Evolutionary conservation across 2,329 filamentous ascomycete species (phyloP), one percentile per base, ranked within the genome.

Genomic region (Exophiala alcalophila): DNA sequence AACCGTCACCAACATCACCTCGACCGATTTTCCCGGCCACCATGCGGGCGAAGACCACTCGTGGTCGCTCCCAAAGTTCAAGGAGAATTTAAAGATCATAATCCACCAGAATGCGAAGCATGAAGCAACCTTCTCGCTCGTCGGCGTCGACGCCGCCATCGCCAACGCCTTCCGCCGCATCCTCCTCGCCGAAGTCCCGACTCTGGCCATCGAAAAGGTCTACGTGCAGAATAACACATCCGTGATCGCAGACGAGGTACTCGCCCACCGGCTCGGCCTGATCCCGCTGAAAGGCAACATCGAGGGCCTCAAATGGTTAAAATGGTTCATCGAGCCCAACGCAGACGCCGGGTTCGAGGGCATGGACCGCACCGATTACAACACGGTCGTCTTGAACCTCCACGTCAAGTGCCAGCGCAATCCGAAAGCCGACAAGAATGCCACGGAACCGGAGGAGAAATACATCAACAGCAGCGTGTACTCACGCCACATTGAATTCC

Each of bases 111-210:
- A 94, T 65, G 76, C 84, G 34, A 76, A 77, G 46, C 77, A 80
- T 61, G 81, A 95, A 59, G 74, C 87, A 29, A 84, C 84, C 42
- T 98, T 98, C 72, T 96, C 90, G 23, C 80, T 98, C 52, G 77
- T 95, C 58, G 90, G 91, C 56, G 71, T 96, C 58, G 92, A 98
- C 64, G 89, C 92, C 59, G 83, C 88, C 40, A 81, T 98, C 62
- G 88, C 92, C 61, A 98, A 98, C 65, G 92, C 94, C 61, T 95
- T 97, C 73, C 89, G 92, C 49, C 88, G 92, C 58, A 97, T 97
- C 59, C 77, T 97, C 59, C 84, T 98, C 65, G 79, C 91, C 56
- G 94, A 98, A 71, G 86, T 98, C 39, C 89, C 91, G 12, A 92
- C 89, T 2, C 77, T 98, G 31, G 92, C 94, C 55, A 90, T 98